Evolutionary conservation across 257 asterid species (phyloP).

Genomic region (Solanum ossicruentum): DNA sequence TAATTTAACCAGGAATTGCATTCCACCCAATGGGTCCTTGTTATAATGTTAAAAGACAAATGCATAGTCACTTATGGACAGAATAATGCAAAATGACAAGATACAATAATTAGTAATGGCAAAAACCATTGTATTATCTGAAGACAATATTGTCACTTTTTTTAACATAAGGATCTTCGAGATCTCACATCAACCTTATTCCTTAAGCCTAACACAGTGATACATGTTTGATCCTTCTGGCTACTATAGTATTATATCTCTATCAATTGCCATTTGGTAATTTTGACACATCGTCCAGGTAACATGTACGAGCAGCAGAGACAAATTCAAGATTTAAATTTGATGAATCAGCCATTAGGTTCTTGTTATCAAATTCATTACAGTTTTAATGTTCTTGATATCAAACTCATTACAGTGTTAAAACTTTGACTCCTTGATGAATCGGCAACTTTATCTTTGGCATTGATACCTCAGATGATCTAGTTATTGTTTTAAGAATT

Average conservation of each 20-base stretch:
- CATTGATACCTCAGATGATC: too few relatives aligned
- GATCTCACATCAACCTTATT: not conserved
- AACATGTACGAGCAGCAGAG: too few relatives aligned
- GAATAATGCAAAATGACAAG: not conserved
- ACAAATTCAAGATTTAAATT: not conserved
- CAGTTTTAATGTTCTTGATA: not conserved
- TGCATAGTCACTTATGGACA: not conserved
- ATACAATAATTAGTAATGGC: not conserved
- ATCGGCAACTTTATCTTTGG: too few relatives aligned
- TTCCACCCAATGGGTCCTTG: not conserved
- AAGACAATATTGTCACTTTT: not conserved
- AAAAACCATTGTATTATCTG: not conserved
- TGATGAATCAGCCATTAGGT: not conserved
- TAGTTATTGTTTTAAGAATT: too few relatives aligned
- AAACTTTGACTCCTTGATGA: too few relatives aligned
- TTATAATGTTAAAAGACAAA: not conserved
- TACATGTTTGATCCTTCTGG: not conserved
- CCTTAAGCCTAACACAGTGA: not conserved
- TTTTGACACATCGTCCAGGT: not conserved
- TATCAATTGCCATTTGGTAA: not conserved
- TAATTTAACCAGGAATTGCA: not conserved
- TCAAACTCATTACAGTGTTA: too few relatives aligned
- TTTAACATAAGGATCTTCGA: not conserved
- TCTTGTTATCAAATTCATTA: not conserved
- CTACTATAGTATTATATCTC: not conserved